Base-by-base conservation (phyloP, 768 basidiomycete genomes). In the Lactifluus rugatus region DNA sequence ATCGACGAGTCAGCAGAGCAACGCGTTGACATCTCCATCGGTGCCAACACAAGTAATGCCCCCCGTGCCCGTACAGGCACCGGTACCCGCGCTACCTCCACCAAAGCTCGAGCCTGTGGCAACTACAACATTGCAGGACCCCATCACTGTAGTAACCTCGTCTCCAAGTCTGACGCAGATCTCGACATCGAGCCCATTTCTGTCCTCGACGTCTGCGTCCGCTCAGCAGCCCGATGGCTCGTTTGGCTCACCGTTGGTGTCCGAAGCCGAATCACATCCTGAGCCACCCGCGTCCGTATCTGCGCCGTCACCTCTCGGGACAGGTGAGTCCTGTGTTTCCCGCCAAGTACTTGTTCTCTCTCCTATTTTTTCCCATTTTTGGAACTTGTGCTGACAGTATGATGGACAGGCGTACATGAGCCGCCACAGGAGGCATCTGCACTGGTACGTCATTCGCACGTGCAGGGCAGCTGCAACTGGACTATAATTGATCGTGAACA, bases 161-260 rank as follows among this genome's bases (percentile, higher is more conserved):
- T 90, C 89, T 9, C 89, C 89, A 28, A 92, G 89, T 68, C 73
- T 91, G 54, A 91, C 89, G n/a, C 88, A 91, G 70, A 84, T 81
- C 39, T 90, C 89, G 5, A 76, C 85, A 49, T 85, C 87, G 56
- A 92, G 89, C 62, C 89, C 89, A 0, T 83, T 89, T 75, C 65
- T 90, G 52, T 90, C 89, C 17, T 89, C 80, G 25, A 85, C 87
- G 32, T 79, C 79, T 48, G 73, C 68, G 48, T 79, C 81, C 14
- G 82, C 80, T 51, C 84, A 83, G 52, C 84, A 76, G 4, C 78
- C 81, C 57, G 76, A 80, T 36, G 83, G 80, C 25, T 86, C 88
- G 25, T 81, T 84, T 60, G 81, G 82, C 61, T 89, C 88, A 13
- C 87, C 88, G 55, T 81, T 82, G 63, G 67, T 88, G 61, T 88